These are phyloP conservation scores for Neophaeococcomyces mojaviensis DNA, from an alignment of 2,329 filamentous ascomycete genomes.

Conservation along the genomic window DNA sequence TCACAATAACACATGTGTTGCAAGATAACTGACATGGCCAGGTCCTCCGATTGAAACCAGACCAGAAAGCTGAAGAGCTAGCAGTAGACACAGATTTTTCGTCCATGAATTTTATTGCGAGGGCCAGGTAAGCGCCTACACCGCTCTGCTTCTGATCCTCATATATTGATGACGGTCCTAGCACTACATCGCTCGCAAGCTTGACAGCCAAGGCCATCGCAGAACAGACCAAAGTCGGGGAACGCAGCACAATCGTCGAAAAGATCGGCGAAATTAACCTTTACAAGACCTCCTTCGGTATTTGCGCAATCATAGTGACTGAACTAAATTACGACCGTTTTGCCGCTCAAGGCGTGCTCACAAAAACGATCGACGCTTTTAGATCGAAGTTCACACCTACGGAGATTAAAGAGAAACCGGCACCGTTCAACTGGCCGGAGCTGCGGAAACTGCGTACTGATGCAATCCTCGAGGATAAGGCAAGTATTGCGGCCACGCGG, in stretches of 20 bases:
- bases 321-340: slow-evolving; percentile 68
- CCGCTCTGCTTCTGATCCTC: neutral
- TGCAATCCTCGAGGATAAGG: slow-evolving; percentile 50
- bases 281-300: slow-evolving; percentile 66
- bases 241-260: slow-evolving; percentile 79
- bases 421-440: slow-evolving; percentile 4
- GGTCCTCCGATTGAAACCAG: slow-evolving; percentile 71
- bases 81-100: slow-evolving; percentile 69
- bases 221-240: slow-evolving; percentile 71
- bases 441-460: slow-evolving; percentile 58
- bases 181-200: slow-evolving; percentile 65
- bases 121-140: slow-evolving; percentile 49
- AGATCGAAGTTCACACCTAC: slow-evolving; percentile 40
- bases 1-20: neutral
- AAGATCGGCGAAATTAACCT: slow-evolving; percentile 73
- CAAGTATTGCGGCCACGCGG: slow-evolving; percentile 92
- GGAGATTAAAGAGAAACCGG: neutral
- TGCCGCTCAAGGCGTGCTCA: slow-evolving; percentile 78
- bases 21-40: slow-evolving; percentile 29
- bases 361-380: slow-evolving; percentile 84
- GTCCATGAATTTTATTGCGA: slow-evolving; percentile 70
- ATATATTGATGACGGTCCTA: slow-evolving; percentile 21
- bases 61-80: slow-evolving; percentile 67
- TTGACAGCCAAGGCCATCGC: slow-evolving; percentile 83
- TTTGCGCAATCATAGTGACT: slow-evolving; percentile 70